phyloP scores from a whole-genome alignment of 2,329 filamentous ascomycete species.

The Apiospora pterosperma region DNA sequence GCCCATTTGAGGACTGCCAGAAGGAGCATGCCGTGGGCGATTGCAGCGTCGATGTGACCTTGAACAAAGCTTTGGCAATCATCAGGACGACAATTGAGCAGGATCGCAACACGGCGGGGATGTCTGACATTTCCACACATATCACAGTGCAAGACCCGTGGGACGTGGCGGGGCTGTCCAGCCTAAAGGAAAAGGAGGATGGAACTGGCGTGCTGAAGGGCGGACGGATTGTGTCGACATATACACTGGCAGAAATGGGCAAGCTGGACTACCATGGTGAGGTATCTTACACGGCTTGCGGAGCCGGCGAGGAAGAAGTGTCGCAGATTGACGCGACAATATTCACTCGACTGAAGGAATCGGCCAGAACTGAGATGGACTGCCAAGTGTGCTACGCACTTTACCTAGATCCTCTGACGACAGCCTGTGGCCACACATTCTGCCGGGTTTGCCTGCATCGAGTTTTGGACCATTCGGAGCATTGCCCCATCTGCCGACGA shows the following conservation, averaged over 20 bases:
- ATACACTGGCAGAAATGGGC: slow-evolving; percentile 50
- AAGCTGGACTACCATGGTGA: slow-evolving; percentile 30
- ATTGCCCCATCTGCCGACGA: slow-evolving; percentile 79
- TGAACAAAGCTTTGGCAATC: slow-evolving; percentile 67
- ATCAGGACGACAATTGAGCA: slow-evolving; percentile 51
- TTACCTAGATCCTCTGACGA: slow-evolving; percentile 79
- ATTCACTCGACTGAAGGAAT: slow-evolving; percentile 57
- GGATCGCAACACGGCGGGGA: slow-evolving; percentile 30
- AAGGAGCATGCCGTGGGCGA: slow-evolving; percentile 74
- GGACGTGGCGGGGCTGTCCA: slow-evolving; percentile 37
- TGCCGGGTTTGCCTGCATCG: slow-evolving; percentile 77
- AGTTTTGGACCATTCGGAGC: slow-evolving; percentile 70
- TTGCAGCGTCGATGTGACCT: slow-evolving; percentile 71
- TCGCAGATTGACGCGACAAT: slow-evolving; percentile 42
- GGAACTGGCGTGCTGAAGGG: slow-evolving; percentile 42
- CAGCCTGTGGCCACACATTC: slow-evolving; percentile 84
- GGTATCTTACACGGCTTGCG: slow-evolving; percentile 24
- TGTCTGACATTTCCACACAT: slow-evolving; percentile 35
- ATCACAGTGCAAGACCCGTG: slow-evolving; percentile 36
- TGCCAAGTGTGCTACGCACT: slow-evolving; percentile 86
- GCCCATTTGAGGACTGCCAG: slow-evolving; percentile 64
- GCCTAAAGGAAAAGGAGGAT: slow-evolving; percentile 31
- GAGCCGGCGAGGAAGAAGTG: slow-evolving; percentile 23
- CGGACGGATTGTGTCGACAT: slow-evolving; percentile 63
- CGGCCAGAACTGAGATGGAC: slow-evolving; percentile 68